phyloP scores from a whole-genome alignment of 2,329 filamentous ascomycete genomes.

The Cladophialophora psammophila region DNA sequence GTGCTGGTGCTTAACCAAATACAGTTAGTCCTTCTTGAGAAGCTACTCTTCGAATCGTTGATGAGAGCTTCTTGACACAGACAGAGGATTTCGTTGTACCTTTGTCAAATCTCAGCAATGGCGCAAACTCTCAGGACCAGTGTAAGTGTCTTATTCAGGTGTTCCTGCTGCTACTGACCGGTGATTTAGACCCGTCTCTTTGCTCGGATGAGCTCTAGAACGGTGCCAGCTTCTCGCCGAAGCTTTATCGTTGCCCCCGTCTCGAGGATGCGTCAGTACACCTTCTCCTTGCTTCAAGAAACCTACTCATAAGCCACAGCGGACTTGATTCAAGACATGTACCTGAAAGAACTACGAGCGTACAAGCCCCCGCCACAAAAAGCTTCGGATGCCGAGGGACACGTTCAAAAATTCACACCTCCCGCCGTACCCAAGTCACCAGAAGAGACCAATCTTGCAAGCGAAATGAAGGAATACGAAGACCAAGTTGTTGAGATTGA shows the following conservation, averaged over 20 bases:
- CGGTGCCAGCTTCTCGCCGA: constrained; percentile 60
- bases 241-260: constrained; percentile 67
- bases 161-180: constrained; percentile 39
- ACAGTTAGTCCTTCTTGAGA: background rate
- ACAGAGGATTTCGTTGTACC: constrained; percentile 20
- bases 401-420: constrained; percentile 84
- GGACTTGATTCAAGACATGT: constrained; percentile 97
- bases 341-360: constrained; percentile 92
- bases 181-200: constrained; percentile 64
- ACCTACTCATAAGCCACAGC: constrained; percentile 61
- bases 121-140: constrained; percentile 68
- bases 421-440: constrained; percentile 86
- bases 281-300: background rate
- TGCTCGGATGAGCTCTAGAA: constrained; percentile 58
- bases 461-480: constrained; percentile 94
- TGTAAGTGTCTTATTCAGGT: constrained; percentile 51
- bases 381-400: constrained; percentile 83
- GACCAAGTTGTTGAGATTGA: constrained; percentile 92
- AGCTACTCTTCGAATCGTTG: constrained; percentile 2
- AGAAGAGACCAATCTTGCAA: constrained; percentile 92
- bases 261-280: constrained; percentile 66
- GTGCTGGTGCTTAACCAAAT: background rate
- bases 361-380: constrained; percentile 90
- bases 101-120: constrained; percentile 45
- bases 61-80: constrained; percentile 3